Base-by-base conservation (phyloP, 768 basidiomycete genomes). In the Crassisporium funariophilum region DNA sequence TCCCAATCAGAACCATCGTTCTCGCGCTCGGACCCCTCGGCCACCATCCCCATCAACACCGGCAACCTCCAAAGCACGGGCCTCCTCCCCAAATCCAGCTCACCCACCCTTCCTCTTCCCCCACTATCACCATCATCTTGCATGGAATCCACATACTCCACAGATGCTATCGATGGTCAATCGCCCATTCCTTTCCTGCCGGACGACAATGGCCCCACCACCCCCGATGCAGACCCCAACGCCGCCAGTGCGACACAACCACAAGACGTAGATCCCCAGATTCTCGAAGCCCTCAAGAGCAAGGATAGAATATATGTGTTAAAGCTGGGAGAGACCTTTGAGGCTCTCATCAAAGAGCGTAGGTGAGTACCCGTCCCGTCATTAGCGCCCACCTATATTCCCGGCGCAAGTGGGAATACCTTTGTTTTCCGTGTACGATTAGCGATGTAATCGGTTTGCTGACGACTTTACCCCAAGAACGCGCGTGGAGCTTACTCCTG, bases 271-370 rank as follows among this genome's bases (percentile, higher is more conserved):
- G 90, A 92, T 73, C 76, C 81, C 8, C 84, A 86, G 66, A 90
- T 93, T 57, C 59, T 92, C 58, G 90, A 93, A 64, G 91, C 91
- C 16, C 85, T 93, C 53, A 82, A 76, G 67, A 85, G 84, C 76
- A 93, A 93, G 72, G 91, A 93, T 67, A 78, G 91, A 61, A 76
- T 93, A 52, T 93, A 84, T 65, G 89, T 93, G 37, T 72, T 93
- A 58, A 91, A 88, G 73, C 78, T 93, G n/a, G 91, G 88, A 48
- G 91, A 93, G 71, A 75, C 73, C 54, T 88, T 93, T 81, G 91
- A 93, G 70, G 67, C 70, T 41, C 76, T 93, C 61, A 88, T 93
- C 59, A 77, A 68, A 49, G 89, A 91, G 63, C 80, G 76, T 58
- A 82, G 78, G 89, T 87, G 52, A 47, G 84, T 76, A 24, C 39